phyloP scores from a whole-genome alignment of 441 rosid genomes.

The Manihot esculenta region DNA sequence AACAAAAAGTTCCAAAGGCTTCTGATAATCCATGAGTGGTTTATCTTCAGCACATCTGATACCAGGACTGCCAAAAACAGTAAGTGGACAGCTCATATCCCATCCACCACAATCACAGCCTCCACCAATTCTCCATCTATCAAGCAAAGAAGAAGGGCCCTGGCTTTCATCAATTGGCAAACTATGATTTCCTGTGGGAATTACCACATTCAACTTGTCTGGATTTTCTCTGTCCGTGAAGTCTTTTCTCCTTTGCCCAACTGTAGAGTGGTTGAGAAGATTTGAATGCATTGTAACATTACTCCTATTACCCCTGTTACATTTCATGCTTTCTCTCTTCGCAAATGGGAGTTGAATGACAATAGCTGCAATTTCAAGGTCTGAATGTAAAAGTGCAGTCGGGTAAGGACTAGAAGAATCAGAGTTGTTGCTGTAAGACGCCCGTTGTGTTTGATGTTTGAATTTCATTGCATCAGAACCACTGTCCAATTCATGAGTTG shows the following conservation, averaged over 20 bases:
- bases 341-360: slow-evolving; percentile 63
- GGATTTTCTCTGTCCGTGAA: slow-evolving; percentile 27
- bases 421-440: slow-evolving; percentile 31
- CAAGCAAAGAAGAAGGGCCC: slow-evolving; percentile 75
- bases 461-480: slow-evolving; percentile 36
- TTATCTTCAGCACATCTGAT: slow-evolving; percentile 46
- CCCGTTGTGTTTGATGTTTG: slow-evolving; percentile 38
- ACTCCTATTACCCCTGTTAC: slow-evolving; percentile 37
- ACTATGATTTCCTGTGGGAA: slow-evolving; percentile 86
- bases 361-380: slow-evolving; percentile 72
- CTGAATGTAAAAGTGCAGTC: slow-evolving; percentile 46
- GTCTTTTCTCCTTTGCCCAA: slow-evolving; percentile 40
- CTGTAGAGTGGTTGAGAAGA: slow-evolving; percentile 48
- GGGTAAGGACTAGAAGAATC: slow-evolving; percentile 45
- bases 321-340: slow-evolving; percentile 73
- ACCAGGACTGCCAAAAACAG: slow-evolving; percentile 57
- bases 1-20: slow-evolving; percentile 61
- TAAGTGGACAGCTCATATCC: slow-evolving; percentile 96
- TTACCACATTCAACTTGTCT: slow-evolving; percentile 58
- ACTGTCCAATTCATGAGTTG: slow-evolving; percentile 30
- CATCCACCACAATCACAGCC: slow-evolving; percentile 99
- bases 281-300: slow-evolving; percentile 39
- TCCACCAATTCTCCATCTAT: slow-evolving; percentile 91
- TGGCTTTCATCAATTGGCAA: slow-evolving; percentile 49
- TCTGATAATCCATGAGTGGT: slow-evolving; percentile 48